A percentile compares a stretch with the other conserved stretches of the same genome.
Conservation (phyloP, 176 grass and related monocot genomes). For the Zoysia japonica region DNA sequence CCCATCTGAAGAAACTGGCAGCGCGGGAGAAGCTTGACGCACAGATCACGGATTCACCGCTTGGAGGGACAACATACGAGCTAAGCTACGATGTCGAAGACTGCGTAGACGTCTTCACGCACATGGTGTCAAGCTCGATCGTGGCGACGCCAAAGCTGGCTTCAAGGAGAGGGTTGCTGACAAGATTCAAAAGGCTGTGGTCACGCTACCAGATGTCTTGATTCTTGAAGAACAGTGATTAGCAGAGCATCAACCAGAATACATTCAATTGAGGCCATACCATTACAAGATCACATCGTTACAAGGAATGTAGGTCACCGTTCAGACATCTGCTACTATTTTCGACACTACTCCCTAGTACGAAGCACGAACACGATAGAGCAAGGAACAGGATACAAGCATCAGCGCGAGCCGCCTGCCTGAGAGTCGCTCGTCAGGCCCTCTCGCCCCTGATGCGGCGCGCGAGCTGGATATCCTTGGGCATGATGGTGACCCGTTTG, state of each 20-base stretch:
- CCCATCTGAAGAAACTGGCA: not conserved
- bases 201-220: not conserved
- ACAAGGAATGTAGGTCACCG: no score
- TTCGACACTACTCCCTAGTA: no score
- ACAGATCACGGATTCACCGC: not conserved
- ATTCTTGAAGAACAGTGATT: no score
- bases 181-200: not conserved
- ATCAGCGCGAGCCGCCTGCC: no score
- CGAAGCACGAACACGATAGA: no score
- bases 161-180: not conserved
- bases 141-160: not conserved
- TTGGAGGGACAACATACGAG: slow-evolving; percentile 22
- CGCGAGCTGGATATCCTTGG: slow-evolving; percentile 83
- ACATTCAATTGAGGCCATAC: no score
- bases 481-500: slow-evolving; percentile 86
- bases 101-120: slow-evolving; percentile 14
- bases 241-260: no score
- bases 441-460: slow-evolving; percentile 75
- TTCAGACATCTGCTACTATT: no score
- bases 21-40: not conserved
- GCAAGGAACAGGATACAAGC: no score
- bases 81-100: slow-evolving; percentile 28
- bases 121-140: not conserved
- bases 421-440: slow-evolving; percentile 28
- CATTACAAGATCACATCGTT: no score